Conservation (phyloP, 2,329 filamentous ascomycete genomes). For the Colletotrichum endophyticum region DNA sequence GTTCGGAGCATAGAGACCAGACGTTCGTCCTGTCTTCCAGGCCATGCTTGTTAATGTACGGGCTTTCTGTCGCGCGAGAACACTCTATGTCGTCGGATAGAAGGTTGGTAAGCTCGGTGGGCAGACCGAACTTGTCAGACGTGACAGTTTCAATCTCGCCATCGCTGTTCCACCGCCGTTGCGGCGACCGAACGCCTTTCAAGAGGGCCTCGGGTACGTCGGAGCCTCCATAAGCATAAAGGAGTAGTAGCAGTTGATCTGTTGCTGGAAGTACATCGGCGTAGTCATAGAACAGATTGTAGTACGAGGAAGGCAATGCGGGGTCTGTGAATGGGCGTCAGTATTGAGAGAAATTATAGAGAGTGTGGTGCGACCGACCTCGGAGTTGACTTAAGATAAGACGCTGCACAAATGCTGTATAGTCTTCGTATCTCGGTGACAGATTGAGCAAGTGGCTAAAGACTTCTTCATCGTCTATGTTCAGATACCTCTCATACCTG, state of each 20-base stretch:
- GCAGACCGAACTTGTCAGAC: conserved; percentile 28
- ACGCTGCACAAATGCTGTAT: conserved; percentile 25
- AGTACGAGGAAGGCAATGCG: conserved; percentile 11
- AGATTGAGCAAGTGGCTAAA: conserved; percentile 31
- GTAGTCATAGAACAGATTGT: conserved; percentile 29
- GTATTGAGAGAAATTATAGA: accelerated
- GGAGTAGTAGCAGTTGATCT: conserved; percentile 29
- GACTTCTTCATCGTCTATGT: conserved; percentile 34
- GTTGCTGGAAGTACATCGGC: conserved; percentile 27
- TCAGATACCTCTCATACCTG: conserved; percentile 38
- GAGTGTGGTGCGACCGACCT: neutral
- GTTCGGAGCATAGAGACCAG: conserved; percentile 25
- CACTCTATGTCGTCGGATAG: conserved; percentile 23
- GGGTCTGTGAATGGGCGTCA: neutral
- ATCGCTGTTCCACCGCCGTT: conserved; percentile 24
- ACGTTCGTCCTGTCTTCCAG: conserved; percentile 23
- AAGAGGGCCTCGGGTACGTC: conserved; percentile 28
- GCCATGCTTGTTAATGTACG: conserved; percentile 15
- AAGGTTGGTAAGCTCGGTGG: conserved; percentile 18
- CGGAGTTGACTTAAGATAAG: conserved; percentile 22
- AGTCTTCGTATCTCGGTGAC: conserved; percentile 13
- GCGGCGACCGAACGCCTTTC: conserved; percentile 21
- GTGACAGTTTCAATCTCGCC: conserved; percentile 30
- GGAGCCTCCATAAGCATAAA: conserved; percentile 23
- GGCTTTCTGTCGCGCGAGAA: neutral